A percentile compares a stretch with the other conserved stretches of the same genome.
Evolutionary conservation across 1,284 basidiomycete species (phyloP).

Genomic region (Puccinia coronata): DNA sequence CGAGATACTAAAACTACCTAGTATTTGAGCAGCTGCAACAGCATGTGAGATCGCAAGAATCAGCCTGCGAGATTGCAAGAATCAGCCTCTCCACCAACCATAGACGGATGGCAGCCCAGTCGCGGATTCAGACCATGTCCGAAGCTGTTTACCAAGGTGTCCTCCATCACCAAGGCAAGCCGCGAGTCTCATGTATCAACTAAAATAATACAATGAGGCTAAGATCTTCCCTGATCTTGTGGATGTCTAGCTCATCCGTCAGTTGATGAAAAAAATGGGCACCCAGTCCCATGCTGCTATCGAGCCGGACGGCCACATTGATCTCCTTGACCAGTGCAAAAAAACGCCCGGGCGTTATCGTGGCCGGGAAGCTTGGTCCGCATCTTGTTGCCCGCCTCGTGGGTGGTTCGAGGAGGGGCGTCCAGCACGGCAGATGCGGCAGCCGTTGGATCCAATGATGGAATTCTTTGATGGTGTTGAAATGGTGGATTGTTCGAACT

Average conservation of each 20-base stretch:
- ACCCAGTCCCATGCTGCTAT: constrained; percentile 76
- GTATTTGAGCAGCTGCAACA: constrained; percentile 1
- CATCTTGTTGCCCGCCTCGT: constrained; percentile 26
- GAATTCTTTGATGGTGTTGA: constrained; percentile 21
- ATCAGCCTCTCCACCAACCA: neutral
- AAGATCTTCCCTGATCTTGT: neutral
- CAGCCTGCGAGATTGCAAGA: neutral
- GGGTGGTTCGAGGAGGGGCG: constrained; percentile 31
- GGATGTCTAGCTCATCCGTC: constrained; percentile 65
- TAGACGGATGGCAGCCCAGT: constrained; percentile 6
- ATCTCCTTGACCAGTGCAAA: constrained; percentile 80
- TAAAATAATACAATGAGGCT: neutral
- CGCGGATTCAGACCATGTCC: neutral
- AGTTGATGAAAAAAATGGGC: constrained; percentile 86
- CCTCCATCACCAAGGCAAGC: constrained; percentile 20
- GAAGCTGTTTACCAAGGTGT: constrained; percentile 13
- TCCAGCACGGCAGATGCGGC: neutral
- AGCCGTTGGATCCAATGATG: neutral
- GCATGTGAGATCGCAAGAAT: neutral
- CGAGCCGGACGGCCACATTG: constrained; percentile 85
- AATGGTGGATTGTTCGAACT: neutral
- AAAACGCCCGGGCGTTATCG: constrained; percentile 74
- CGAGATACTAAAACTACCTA: constrained; percentile 13
- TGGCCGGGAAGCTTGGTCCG: constrained; percentile 25
- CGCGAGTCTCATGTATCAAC: neutral